Evolutionary conservation across 768 basidiomycete genomes (phyloP).

Genomic region (Ramaria rubella): DNA sequence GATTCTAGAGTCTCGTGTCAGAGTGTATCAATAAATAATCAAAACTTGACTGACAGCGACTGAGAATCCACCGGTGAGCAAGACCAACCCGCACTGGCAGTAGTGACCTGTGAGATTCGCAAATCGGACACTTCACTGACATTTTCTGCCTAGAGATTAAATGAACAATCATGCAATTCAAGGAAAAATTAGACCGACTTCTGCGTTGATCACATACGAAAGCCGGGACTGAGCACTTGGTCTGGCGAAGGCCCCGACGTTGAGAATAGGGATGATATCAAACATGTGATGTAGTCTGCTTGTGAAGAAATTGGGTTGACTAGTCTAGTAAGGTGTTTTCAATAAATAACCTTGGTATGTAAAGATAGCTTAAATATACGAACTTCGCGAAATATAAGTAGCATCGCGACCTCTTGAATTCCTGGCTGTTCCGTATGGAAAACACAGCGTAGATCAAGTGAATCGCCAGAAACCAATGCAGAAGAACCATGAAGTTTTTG

Average conservation of each 20-base stretch:
- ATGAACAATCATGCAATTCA: not conserved
- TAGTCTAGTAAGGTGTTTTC: conserved; percentile 30
- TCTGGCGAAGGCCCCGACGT: conserved; percentile 42
- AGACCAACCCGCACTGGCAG: conserved; percentile 66
- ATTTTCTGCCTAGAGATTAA: conserved; percentile 39
- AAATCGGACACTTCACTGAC: conserved; percentile 35
- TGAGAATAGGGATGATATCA: conserved; percentile 55
- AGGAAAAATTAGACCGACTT: conserved; percentile 5
- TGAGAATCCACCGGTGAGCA: conserved; percentile 36
- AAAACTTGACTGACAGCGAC: conserved; percentile 43
- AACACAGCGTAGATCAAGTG: conserved; percentile 43
- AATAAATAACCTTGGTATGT: not conserved
- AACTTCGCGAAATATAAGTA: conserved; percentile 67
- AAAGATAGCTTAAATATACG: not conserved
- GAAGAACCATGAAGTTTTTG: conserved; percentile 18
- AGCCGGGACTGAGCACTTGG: conserved; percentile 30
- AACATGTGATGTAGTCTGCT: conserved; percentile 48
- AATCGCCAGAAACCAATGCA: conserved; percentile 41
- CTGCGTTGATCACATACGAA: conserved; percentile 15
- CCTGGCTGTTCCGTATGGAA: conserved; percentile 46
- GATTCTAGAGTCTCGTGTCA: conserved; percentile 26
- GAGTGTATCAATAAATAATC: conserved; percentile 6
- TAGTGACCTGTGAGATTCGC: conserved; percentile 49
- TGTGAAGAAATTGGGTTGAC: conserved; percentile 48
- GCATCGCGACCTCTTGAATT: conserved; percentile 43